phyloP scores from a whole-genome alignment of 495 filamentous ascomycete genomes.

The Xylaria scruposa region DNA sequence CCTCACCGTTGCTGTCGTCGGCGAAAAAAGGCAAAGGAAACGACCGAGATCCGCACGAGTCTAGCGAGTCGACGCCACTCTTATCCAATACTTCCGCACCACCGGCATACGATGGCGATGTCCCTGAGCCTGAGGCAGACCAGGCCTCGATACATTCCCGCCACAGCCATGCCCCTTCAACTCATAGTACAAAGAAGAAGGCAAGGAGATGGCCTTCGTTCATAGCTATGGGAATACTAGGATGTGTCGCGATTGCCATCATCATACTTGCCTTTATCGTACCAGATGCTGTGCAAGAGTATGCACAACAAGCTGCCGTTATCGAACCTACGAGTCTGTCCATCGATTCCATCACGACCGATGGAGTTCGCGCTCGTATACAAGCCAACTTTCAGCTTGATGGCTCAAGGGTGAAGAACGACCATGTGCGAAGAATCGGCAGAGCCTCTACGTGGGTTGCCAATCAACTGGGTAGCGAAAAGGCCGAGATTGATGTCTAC shows the following conservation, averaged over 20 bases:
- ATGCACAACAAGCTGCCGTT: slow-evolving; percentile 80
- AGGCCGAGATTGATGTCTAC: slow-evolving; percentile 76
- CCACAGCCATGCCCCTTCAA: slow-evolving; percentile 29
- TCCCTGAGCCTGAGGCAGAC: slow-evolving; percentile 44
- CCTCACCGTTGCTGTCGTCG: slow-evolving; percentile 49
- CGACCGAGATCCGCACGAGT: slow-evolving; percentile 34
- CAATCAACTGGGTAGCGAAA: slow-evolving; percentile 68
- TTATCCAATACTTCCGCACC: slow-evolving; percentile 49
- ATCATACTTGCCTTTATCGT: slow-evolving; percentile 75
- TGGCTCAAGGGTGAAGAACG: slow-evolving; percentile 71
- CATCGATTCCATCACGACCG: slow-evolving; percentile 78
- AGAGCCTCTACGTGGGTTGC: slow-evolving; percentile 83
- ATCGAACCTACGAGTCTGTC: slow-evolving; percentile 82
- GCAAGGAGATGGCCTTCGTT: slow-evolving; percentile 53
- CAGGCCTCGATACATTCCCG: slow-evolving; percentile 41
- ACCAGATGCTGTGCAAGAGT: slow-evolving; percentile 80
- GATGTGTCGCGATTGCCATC: slow-evolving; percentile 49
- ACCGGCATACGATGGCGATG: slow-evolving; percentile 56
- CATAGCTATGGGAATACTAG: slow-evolving; percentile 53
- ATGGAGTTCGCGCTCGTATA: slow-evolving; percentile 78
- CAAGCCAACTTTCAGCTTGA: slow-evolving; percentile 83
- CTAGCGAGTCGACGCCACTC: slow-evolving; percentile 62
- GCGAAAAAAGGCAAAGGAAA: slow-evolving; percentile 40
- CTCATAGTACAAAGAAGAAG: slow-evolving; percentile 35
- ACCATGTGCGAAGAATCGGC: slow-evolving; percentile 74